A percentile compares a stretch with the other conserved stretches of the same genome.
Conservation (phyloP, 2,329 filamentous ascomycete genomes). For the Neonectria coccinea region DNA sequence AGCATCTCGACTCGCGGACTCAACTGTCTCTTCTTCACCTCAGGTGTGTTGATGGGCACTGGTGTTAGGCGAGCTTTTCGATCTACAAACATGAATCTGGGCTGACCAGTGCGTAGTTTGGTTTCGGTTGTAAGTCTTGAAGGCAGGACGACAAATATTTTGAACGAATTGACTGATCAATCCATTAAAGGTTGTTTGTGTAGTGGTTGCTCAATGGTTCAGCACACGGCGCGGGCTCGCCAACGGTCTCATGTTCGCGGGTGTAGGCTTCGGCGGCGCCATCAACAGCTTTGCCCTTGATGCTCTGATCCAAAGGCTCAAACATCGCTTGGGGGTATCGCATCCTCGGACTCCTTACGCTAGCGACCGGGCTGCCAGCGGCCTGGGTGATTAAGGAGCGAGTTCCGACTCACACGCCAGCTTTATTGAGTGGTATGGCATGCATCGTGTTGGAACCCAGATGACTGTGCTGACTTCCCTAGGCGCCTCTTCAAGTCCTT, state of each 20-base stretch:
- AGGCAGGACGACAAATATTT: constrained; percentile 45
- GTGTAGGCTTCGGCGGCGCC: constrained; percentile 67
- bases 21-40: constrained; percentile 54
- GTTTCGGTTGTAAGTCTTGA: constrained; percentile 53
- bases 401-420: constrained; percentile 14
- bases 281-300: constrained; percentile 62
- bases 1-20: constrained; percentile 59
- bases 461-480: constrained; percentile 15
- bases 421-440: constrained; percentile 61
- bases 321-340: constrained; percentile 63
- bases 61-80: constrained; percentile 46
- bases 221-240: constrained; percentile 63
- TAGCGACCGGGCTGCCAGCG: constrained; percentile 65
- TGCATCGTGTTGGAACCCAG: neutral
- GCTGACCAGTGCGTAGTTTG: constrained; percentile 39
- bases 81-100: neutral
- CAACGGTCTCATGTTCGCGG: constrained; percentile 64
- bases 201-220: constrained; percentile 66
- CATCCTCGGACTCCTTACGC: constrained; percentile 62
- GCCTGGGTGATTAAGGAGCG: constrained; percentile 65
- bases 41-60: constrained; percentile 48
- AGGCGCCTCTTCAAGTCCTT: constrained; percentile 64
- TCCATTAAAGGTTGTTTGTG: constrained; percentile 54
- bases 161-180: neutral
- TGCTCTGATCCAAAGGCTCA: constrained; percentile 57